Evolutionary conservation across 768 basidiomycete species (phyloP).

Genomic region (Tricholoma terreum): DNA sequence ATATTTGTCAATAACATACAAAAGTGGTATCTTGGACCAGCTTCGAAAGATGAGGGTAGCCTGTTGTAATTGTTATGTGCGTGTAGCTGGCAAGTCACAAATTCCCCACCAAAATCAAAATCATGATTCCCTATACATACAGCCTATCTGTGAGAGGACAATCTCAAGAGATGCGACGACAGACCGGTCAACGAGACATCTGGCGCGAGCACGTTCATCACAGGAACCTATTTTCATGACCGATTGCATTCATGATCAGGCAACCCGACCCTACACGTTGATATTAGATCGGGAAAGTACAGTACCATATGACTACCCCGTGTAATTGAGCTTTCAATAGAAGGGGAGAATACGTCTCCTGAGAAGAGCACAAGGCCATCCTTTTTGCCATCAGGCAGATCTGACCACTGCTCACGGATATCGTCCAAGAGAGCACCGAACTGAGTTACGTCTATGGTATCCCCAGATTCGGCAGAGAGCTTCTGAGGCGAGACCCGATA

Average conservation of each 20-base stretch:
- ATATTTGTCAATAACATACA: constrained; percentile 39
- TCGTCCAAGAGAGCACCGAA: constrained; percentile 71
- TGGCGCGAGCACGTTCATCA: constrained; percentile 77
- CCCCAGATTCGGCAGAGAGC: constrained; percentile 43
- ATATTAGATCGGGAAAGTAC: background rate
- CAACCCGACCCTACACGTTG: background rate
- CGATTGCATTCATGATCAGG: too few relatives aligned
- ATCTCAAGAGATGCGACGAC: constrained; percentile 19
- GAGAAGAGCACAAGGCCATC: constrained; percentile 85
- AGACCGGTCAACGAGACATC: constrained; percentile 79
- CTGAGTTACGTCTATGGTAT: constrained; percentile 84
- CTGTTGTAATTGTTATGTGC: constrained; percentile 27
- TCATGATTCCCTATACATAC: constrained; percentile 76
- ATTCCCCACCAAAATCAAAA: constrained; percentile 73
- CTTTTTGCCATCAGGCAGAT: constrained; percentile 42
- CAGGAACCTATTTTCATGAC: constrained; percentile 61
- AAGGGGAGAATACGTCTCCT: constrained; percentile 87
- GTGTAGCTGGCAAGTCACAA: background rate
- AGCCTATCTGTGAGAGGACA: background rate
- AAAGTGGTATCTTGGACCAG: constrained; percentile 73
- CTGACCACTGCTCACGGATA: constrained; percentile 56
- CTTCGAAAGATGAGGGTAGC: constrained; percentile 62
- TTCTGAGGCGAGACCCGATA: constrained; percentile 83
- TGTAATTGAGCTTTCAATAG: constrained; percentile 83
- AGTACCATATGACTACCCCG: constrained; percentile 87